These are phyloP conservation scores for Yamagishiella unicocca DNA, from an alignment of 139 green algal genomes.

Conservation along the genomic window DNA sequence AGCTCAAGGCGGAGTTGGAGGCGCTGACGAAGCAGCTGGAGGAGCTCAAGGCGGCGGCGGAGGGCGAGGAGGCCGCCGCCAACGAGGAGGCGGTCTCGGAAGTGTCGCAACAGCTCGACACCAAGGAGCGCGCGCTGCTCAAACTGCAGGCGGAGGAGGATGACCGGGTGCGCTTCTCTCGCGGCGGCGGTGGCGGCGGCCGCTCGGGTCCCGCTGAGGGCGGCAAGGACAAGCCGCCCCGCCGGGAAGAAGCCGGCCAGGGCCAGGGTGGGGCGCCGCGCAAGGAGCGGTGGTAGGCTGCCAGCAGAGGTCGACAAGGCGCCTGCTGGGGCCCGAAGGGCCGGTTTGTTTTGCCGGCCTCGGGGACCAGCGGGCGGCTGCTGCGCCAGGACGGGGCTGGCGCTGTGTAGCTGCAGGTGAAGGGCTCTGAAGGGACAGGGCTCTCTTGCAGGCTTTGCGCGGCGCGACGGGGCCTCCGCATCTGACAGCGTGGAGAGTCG, in stretches of 20 bases:
- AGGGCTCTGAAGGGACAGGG: too few species aligned
- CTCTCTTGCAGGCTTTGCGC: too few species aligned
- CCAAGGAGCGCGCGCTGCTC: conserved; percentile 56
- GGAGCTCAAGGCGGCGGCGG: conserved; percentile 55
- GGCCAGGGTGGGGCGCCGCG: background rate
- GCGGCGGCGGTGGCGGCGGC: conserved; percentile 1
- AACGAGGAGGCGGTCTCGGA: conserved; percentile 52
- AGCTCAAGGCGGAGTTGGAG: conserved; percentile 64
- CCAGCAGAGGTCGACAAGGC: background rate
- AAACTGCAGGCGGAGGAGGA: conserved; percentile 66
- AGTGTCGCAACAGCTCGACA: conserved; percentile 44
- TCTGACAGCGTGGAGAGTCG: too few species aligned
- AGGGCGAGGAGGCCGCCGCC: background rate
- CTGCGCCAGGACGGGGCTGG: too few species aligned
- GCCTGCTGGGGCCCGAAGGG: background rate
- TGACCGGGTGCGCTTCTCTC: conserved; percentile 60
- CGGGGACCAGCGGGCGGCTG: too few species aligned
- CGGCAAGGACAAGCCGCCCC: background rate
- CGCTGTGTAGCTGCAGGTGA: too few species aligned
- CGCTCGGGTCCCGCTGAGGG: too few species aligned
- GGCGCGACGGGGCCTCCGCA: too few species aligned
- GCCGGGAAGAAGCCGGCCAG: background rate
- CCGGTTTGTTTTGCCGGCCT: conserved; percentile 2
- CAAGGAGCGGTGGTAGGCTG: conserved; percentile 32
- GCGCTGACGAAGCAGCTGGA: conserved; percentile 62